Evolutionary conservation across 164 flowering plant species (phyloP), one percentile per base, ranked within the genome.

Genomic region (Aristolochia californica): DNA sequence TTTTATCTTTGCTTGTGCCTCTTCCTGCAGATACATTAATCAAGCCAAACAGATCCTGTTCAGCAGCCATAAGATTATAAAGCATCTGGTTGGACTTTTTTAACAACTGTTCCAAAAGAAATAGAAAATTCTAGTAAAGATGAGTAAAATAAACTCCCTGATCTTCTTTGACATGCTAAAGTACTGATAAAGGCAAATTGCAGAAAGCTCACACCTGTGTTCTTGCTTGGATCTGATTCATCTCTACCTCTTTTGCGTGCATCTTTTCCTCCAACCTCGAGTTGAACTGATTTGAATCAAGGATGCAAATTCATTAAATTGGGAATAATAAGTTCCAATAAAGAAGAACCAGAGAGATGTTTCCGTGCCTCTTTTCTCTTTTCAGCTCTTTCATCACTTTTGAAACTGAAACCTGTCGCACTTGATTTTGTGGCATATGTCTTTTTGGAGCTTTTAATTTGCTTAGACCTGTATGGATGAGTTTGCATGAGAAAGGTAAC

Each of bases 301-400:
- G 22, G 13, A 25, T 48, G 43, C 22, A 50, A 17, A 14, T 21
- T 17, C 5, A 49, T 5, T 5, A 34, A 34, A 34, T 5, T 54
- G 11, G 15, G 20, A 54, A 54, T 11, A 57, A 57, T 34, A 23
- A 22, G 2, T 2, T n/a, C 16, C 18, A 53, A 34, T 22, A 61
- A 4, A 53, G 45, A 26, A 45, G 61, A 43, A 58, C 45, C 18
- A 59, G 18, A 55, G 43, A 53, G 14, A 64, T 38, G 57, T 28
- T 61, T 54, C 56, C 84, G 72, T 73, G 61, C 96, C 88, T 85
- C 81, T 79, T 78, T 85, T 61, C 85, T 80, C 74, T 68, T 79
- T 61, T 83, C 85, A 53, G 88, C 88, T 48, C 84, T 74, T 69
- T 73, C 78, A 48, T 74, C 69, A 62, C 87, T 78, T 74, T 56